Evolutionary conservation across 2,329 filamentous ascomycete genomes (phyloP).

Genomic region (Microcyclospora pomicola): DNA sequence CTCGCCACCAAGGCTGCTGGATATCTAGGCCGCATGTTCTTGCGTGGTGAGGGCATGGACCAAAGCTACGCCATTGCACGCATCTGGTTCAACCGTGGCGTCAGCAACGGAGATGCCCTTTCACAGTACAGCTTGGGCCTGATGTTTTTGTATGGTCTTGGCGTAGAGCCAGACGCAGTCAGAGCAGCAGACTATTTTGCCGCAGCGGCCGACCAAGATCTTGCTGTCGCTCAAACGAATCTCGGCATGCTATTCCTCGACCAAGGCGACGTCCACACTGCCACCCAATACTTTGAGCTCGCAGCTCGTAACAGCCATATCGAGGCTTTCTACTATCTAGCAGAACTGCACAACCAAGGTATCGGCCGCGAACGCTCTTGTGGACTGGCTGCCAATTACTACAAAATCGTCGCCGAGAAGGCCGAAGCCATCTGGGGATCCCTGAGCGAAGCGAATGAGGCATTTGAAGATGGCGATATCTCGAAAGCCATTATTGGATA

Average conservation of each 20-base stretch:
- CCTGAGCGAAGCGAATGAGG: slow-evolving; percentile 69
- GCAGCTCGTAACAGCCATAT: slow-evolving; percentile 72
- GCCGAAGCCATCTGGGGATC: slow-evolving; percentile 75
- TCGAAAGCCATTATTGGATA: slow-evolving; percentile 70
- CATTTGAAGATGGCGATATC: slow-evolving; percentile 63
- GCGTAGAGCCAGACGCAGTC: slow-evolving; percentile 53
- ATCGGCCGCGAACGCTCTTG: slow-evolving; percentile 71
- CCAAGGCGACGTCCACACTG: slow-evolving; percentile 68
- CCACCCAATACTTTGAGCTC: slow-evolving; percentile 76
- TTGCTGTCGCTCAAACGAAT: slow-evolving; percentile 65
- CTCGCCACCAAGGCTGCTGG: slow-evolving; percentile 72
- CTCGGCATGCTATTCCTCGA: slow-evolving; percentile 76
- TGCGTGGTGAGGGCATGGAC: slow-evolving; percentile 71
- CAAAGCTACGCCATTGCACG: slow-evolving; percentile 65
- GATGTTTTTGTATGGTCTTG: slow-evolving; percentile 70
- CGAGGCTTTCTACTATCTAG: slow-evolving; percentile 84
- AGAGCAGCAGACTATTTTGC: slow-evolving; percentile 65
- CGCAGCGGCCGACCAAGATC: slow-evolving; percentile 67
- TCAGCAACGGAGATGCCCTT: slow-evolving; percentile 61
- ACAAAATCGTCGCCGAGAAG: slow-evolving; percentile 79
- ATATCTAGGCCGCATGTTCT: slow-evolving; percentile 76
- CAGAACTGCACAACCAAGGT: slow-evolving; percentile 70
- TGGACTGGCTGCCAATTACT: slow-evolving; percentile 62
- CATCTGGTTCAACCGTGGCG: slow-evolving; percentile 72
- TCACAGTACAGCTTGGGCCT: slow-evolving; percentile 75